Conservation (phyloP, 176 grass and related monocot species). For the Thalia dealbata region DNA sequence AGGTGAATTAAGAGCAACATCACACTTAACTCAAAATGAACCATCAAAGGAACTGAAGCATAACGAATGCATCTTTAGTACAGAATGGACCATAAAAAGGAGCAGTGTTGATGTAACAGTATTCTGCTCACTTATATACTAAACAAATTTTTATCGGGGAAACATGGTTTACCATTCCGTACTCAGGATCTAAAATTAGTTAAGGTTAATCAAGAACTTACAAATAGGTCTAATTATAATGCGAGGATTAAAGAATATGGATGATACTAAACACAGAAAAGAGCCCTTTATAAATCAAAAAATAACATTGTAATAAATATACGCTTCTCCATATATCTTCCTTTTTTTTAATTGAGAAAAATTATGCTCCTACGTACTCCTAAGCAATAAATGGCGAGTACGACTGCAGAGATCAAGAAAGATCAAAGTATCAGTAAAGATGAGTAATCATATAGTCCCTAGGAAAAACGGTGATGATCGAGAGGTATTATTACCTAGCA, state of each 20-base stretch:
- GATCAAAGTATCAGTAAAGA: no score
- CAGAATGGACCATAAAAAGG: neutral
- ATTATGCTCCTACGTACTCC: neutral
- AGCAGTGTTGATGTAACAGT: neutral
- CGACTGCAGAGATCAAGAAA: neutral
- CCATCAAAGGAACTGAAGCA: neutral
- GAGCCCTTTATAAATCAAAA: neutral
- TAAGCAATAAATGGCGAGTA: neutral
- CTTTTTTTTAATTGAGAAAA: neutral
- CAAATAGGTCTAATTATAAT: neutral
- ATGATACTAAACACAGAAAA: no score
- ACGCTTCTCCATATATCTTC: neutral
- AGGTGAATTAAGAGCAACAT: neutral
- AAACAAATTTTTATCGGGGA: neutral
- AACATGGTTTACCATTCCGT: no score
- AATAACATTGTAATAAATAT: neutral
- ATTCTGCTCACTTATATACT: neutral
- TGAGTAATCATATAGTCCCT: no score
- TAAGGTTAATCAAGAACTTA: neutral
- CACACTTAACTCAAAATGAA: neutral
- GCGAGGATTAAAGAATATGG: no score
- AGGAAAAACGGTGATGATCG: neutral
- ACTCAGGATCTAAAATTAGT: neutral
- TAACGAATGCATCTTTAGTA: neutral
- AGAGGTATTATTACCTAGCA: neutral